Evolutionary conservation across 139 green algal species (phyloP).

Genomic region (Chlamydomonas sp.): DNA sequence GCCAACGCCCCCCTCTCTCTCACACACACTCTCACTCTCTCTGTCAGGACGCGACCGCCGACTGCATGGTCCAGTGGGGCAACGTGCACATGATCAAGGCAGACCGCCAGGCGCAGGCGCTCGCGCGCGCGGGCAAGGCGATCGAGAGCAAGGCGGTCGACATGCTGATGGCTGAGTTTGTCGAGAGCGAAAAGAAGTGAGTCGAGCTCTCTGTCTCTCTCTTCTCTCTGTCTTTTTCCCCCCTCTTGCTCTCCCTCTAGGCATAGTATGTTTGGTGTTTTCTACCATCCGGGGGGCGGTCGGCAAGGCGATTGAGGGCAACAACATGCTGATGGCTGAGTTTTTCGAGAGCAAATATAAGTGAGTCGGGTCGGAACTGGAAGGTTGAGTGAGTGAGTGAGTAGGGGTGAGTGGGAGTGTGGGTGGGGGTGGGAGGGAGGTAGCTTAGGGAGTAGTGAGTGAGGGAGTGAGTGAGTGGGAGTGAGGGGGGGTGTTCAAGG

Average conservation of each 20-base stretch:
- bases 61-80: conserved; percentile 57
- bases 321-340: conserved; percentile 20
- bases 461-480: too few relatives aligned
- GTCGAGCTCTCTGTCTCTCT: too few relatives aligned
- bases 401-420: too few relatives aligned
- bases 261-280: too few relatives aligned
- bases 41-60: conserved; percentile 46
- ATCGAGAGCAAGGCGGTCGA: conserved; percentile 13
- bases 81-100: conserved; percentile 48
- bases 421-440: too few relatives aligned
- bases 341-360: conserved; percentile 26
- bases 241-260: too few relatives aligned
- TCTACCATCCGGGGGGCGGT: too few relatives aligned
- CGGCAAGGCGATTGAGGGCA: conserved; percentile 17
- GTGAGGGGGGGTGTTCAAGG: too few relatives aligned
- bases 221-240: too few relatives aligned
- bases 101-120: conserved; percentile 13
- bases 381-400: too few relatives aligned
- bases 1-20: not conserved
- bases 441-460: too few relatives aligned
- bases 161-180: conserved; percentile 23
- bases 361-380: too few relatives aligned
- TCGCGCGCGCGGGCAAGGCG: conserved; percentile 15
- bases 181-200: conserved; percentile 27
- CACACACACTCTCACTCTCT: not conserved